These are phyloP conservation scores for Plantago rigida DNA, from an alignment of 305 asterid species.

Conservation along the genomic window DNA sequence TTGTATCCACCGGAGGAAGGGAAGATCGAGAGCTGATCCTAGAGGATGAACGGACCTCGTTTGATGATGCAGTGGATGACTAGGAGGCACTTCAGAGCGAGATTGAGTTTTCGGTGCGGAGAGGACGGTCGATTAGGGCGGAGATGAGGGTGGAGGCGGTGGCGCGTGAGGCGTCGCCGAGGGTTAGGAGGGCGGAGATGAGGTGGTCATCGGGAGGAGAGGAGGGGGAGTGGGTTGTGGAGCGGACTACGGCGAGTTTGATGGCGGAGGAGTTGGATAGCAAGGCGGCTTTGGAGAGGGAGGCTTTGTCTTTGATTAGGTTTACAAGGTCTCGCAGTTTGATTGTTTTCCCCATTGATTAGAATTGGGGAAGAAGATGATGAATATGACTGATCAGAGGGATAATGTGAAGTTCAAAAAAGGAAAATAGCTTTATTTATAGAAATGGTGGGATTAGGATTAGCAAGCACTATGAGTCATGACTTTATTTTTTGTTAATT, in stretches of 20 bases:
- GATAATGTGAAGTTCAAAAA: no score
- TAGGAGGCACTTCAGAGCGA: conserved; percentile 67
- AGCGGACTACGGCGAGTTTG: conserved; percentile 66
- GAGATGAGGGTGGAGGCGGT: conserved; percentile 55
- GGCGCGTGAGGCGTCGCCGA: conserved; percentile 68
- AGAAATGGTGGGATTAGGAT: no score
- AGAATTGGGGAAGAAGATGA: not conserved
- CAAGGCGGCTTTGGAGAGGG: conserved; percentile 40
- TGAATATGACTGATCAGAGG: not conserved
- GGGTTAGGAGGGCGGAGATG: conserved; percentile 49
- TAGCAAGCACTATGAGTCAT: no score
- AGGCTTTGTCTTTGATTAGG: conserved; percentile 16
- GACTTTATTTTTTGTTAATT: no score
- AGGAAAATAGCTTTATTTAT: no score
- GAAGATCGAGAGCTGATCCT: conserved; percentile 63
- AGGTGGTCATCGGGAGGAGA: conserved; percentile 43
- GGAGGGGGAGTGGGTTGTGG: conserved; percentile 57
- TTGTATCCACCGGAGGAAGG: conserved; percentile 66
- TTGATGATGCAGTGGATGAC: conserved; percentile 52
- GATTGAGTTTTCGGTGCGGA: conserved; percentile 51
- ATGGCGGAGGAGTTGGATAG: conserved; percentile 37
- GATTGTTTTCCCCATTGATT: conserved; percentile 4
- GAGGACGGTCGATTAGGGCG: conserved; percentile 73
- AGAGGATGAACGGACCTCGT: conserved; percentile 76
- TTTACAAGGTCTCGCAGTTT: not conserved